These are phyloP conservation scores for Pythium plurisporium DNA, from an alignment of 352 stramenopile species.

Conservation along the genomic window DNA sequence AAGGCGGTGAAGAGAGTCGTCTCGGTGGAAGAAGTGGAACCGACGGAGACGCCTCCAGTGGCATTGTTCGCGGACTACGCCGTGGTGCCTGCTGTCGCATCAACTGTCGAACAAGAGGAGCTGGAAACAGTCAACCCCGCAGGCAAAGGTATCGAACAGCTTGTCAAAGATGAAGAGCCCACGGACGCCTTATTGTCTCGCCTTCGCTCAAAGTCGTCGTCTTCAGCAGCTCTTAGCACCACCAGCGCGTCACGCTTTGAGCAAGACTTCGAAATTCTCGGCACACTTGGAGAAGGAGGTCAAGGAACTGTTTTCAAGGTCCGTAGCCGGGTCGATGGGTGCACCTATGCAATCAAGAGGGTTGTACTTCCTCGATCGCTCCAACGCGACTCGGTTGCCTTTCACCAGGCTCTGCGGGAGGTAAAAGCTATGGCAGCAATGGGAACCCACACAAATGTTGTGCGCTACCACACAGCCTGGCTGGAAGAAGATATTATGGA, in stretches of 20 bases:
- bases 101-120: background rate
- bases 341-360: conserved; percentile 77
- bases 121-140: background rate
- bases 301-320: conserved; percentile 78
- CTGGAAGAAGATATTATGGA: conserved; percentile 46
- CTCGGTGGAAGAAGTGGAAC: conserved; percentile 11
- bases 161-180: conserved; percentile 12
- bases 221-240: conserved; percentile 2
- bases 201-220: conserved; percentile 3
- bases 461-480: conserved; percentile 80
- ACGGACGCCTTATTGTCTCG: background rate
- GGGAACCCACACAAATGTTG: conserved; percentile 62
- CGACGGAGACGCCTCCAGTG: conserved; percentile 3
- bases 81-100: background rate
- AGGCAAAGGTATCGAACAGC: conserved; percentile 5
- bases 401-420: conserved; percentile 68
- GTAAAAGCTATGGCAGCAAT: conserved; percentile 74
- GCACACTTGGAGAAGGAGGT: conserved; percentile 58
- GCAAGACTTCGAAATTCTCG: conserved; percentile 70
- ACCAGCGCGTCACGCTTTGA: conserved; percentile 39
- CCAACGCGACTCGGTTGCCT: conserved; percentile 31
- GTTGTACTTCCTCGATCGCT: conserved; percentile 45
- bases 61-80: conserved; percentile 18
- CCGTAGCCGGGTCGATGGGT: conserved; percentile 63
- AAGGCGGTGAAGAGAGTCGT: conserved; percentile 6